Conservation (phyloP, 345 rosid species). For the Arabis hirsuta region DNA sequence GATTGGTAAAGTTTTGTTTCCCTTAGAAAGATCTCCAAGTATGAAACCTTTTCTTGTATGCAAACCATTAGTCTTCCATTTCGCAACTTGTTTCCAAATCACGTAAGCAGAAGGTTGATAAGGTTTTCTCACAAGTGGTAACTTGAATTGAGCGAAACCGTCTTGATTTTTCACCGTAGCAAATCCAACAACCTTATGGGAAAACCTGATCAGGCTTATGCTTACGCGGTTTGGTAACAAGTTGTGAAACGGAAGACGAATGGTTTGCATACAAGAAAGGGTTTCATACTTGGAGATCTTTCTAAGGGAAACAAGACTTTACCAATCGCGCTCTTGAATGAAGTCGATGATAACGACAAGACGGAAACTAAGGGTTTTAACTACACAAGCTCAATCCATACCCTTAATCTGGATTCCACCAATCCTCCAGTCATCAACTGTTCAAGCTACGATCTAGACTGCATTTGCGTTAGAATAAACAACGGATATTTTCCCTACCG, state of each 20-base stretch:
- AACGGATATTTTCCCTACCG: too few species aligned
- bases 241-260: constrained; percentile 54
- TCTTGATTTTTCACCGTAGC: too few species aligned
- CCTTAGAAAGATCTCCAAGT: constrained; percentile 59
- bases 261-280: constrained; percentile 37
- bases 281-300: constrained; percentile 58
- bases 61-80: constrained; percentile 50
- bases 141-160: constrained; percentile 27
- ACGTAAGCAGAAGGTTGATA: constrained; percentile 57
- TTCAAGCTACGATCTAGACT: background rate
- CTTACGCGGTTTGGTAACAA: constrained; percentile 56
- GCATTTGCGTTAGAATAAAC: constrained; percentile 39
- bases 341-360: constrained; percentile 58
- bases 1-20: constrained; percentile 55
- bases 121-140: constrained; percentile 44
- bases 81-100: constrained; percentile 57
- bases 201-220: constrained; percentile 52
- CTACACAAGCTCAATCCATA: constrained; percentile 26
- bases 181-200: too few species aligned
- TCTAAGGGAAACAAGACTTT: constrained; percentile 59
- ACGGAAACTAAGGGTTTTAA: constrained; percentile 57
- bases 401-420: too few species aligned
- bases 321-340: constrained; percentile 66
- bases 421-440: too few species aligned
- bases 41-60: constrained; percentile 48